Evolutionary conservation across 83 land plant species (phyloP), one percentile per base, ranked within the genome.

Genomic region (Diphasiastrum complanatum): DNA sequence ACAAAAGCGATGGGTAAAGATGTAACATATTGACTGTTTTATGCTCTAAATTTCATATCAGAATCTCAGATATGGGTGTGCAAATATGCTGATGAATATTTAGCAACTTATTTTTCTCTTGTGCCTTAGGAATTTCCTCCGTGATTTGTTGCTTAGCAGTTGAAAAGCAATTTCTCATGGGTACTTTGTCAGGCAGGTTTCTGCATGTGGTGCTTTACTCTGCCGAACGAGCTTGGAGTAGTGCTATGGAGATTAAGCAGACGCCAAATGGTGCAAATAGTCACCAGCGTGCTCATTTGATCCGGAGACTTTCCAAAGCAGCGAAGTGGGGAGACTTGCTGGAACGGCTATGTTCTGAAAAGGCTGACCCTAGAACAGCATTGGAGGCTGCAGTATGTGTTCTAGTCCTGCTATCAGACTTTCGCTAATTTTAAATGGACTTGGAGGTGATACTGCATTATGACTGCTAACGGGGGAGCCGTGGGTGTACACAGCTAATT

Each of bases 191-290:
- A 38, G 55, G 52, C 65, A 93, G 98, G 82, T 79, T 61, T 75
- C 86, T 93, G 47, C 98, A 93, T 65, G 26, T 89, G 29, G 72
- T 88, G 58, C 82, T 93, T 18, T 93, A 93, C 62, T 67, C 67
- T 67, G 88, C 91, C 11, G 96, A 93, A 64, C 80, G 99, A 70
- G 99, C 96, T 10, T 93, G 99, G 99, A 84, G 92, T 64, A 79
- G 89, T 78, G 96, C 89, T 2, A 85, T 86, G 91, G 96, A 91
- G 70, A 78, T 86, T 58, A 89, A 82, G 52, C 82, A 81, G 60
- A 60, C 80, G 37, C 73, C 79, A 40, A 77, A 79, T 66, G 89
- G 87, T 33, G 77, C 82, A 52, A 85, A 70, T 78, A 63, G 82
- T 30, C 70, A 84, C 14, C 83, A 81, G 54, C 82, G 84, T n/a